A percentile compares a stretch with the other conserved stretches of the same genome.
phyloP scores from a whole-genome alignment of 106 monocot species.

The Agapanthus africanus region DNA sequence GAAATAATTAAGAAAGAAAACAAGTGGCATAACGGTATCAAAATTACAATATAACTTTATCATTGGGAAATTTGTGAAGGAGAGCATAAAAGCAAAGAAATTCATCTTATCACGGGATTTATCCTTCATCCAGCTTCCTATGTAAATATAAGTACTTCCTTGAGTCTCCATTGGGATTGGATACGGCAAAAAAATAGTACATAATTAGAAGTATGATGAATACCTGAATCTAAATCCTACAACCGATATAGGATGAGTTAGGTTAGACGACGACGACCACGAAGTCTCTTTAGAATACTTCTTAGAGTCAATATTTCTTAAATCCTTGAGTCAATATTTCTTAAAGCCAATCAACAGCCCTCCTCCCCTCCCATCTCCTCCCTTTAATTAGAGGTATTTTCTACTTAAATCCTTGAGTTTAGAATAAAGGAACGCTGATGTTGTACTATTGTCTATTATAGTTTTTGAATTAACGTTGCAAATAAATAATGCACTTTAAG shows the following conservation, averaged over 20 bases:
- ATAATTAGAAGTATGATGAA: neutral
- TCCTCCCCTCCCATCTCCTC: no score
- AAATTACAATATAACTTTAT: neutral
- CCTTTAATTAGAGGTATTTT: no score
- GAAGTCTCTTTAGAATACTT: no score
- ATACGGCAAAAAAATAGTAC: conserved; percentile 40
- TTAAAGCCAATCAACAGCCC: no score
- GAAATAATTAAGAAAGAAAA: neutral
- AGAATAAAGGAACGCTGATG: no score
- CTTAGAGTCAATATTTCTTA: no score
- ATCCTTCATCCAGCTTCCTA: conserved; percentile 84
- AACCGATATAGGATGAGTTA: neutral
- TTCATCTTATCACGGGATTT: conserved; percentile 73
- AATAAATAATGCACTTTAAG: no score
- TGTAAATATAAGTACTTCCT: conserved; percentile 84
- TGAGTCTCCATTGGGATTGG: conserved; percentile 90
- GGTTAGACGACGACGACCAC: no score
- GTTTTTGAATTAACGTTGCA: no score
- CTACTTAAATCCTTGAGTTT: no score
- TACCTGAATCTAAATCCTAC: neutral
- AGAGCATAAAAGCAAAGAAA: neutral
- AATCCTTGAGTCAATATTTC: no score
- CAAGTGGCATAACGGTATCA: neutral
- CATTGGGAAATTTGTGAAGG: neutral
- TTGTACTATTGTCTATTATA: no score